Evolutionary conservation across 305 asterid species (phyloP).

Genomic region (Plantago coronopus): DNA sequence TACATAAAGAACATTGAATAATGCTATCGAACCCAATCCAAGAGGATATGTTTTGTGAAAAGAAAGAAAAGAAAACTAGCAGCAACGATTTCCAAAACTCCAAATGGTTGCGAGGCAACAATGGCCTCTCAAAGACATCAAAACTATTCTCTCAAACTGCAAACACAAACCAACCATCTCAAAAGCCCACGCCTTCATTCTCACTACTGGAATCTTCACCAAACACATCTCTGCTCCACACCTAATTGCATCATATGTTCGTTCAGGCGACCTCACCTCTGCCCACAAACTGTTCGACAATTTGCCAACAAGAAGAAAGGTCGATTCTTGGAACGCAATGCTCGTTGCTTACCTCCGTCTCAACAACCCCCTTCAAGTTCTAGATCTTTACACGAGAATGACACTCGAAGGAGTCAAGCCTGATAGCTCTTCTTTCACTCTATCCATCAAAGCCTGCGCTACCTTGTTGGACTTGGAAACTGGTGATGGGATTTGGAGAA

Average conservation of each 20-base stretch:
- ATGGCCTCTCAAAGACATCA: constrained; percentile 38
- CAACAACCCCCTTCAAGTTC: constrained; percentile 33
- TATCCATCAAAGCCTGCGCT: constrained; percentile 73
- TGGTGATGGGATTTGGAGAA: constrained; percentile 47
- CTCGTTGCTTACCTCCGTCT: constrained; percentile 45
- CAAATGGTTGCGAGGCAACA: constrained; percentile 42
- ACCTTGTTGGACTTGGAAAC: constrained; percentile 44
- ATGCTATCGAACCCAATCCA: too few relatives aligned
- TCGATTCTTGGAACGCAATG: constrained; percentile 70
- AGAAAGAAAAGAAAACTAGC: too few relatives aligned
- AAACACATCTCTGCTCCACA: constrained; percentile 32
- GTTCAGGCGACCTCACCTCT: constrained; percentile 31
- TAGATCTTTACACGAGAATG: constrained; percentile 40
- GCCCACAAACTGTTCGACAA: constrained; percentile 63
- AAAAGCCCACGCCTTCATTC: constrained; percentile 46
- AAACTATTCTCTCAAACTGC: constrained; percentile 34
- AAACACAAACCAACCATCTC: constrained; percentile 39
- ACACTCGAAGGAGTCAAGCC: constrained; percentile 40
- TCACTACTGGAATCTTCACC: constrained; percentile 47
- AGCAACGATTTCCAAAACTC: background rate
- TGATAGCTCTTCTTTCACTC: constrained; percentile 82
- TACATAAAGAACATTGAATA: too few relatives aligned
- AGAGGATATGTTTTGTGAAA: too few relatives aligned
- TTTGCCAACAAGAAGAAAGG: constrained; percentile 44
- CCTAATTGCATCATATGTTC: constrained; percentile 41